Evolutionary conservation across 2,329 filamentous ascomycete genomes (phyloP).

Genomic region (Fusarium coffeatum): DNA sequence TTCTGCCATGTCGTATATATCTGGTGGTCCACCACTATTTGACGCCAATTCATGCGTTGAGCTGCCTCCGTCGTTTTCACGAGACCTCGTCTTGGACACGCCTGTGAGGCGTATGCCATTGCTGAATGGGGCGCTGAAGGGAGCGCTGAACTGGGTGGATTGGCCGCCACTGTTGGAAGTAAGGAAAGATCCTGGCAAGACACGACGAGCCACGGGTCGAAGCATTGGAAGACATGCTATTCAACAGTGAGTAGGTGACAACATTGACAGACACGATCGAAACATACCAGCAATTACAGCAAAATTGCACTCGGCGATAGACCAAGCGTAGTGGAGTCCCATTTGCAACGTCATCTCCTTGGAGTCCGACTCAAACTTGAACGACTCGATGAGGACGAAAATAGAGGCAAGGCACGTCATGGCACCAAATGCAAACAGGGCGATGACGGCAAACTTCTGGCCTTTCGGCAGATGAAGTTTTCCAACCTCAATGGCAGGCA

Average conservation of each 20-base stretch:
- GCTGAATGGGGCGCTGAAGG: constrained; percentile 24
- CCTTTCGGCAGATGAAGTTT: constrained; percentile 46
- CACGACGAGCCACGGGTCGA: constrained; percentile 33
- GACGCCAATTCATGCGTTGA: constrained; percentile 29
- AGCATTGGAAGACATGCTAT: constrained; percentile 42
- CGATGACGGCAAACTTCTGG: constrained; percentile 47
- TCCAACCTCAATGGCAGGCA: constrained; percentile 49
- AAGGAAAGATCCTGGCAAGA: constrained; percentile 39
- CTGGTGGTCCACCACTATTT: constrained; percentile 7
- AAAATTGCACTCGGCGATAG: constrained; percentile 47
- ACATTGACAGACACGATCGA: rapidly evolving
- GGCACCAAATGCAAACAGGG: constrained; percentile 47
- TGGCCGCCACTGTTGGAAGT: constrained; percentile 23
- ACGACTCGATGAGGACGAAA: constrained; percentile 44
- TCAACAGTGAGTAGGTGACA: neutral
- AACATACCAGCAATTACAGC: constrained; percentile 46
- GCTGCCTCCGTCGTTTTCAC: constrained; percentile 30
- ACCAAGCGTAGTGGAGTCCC: constrained; percentile 46
- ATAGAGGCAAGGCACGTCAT: constrained; percentile 47
- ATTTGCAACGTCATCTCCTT: constrained; percentile 45
- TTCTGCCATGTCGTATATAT: constrained; percentile 26
- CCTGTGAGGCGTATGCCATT: constrained; percentile 33
- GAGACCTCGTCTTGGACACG: constrained; percentile 21
- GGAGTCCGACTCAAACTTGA: constrained; percentile 36
- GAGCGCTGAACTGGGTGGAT: constrained; percentile 19